Evolutionary conservation across 805 yeast species (phyloP).

Genomic region (Barnettozyma vustinii): DNA sequence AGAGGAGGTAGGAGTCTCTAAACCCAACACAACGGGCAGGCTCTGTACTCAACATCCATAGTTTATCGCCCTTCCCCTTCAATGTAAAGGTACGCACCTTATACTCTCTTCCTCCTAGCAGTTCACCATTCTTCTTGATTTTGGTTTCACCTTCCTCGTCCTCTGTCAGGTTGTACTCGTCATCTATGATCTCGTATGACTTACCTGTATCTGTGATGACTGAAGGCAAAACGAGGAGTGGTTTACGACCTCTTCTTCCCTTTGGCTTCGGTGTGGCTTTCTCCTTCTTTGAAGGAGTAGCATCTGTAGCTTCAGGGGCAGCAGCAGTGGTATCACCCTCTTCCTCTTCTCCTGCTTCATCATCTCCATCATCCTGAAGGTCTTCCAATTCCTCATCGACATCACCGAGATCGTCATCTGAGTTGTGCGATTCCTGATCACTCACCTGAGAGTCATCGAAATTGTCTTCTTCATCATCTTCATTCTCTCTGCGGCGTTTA

Average conservation of each 20-base stretch:
- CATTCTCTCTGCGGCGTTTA: not conserved
- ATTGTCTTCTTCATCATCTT: not conserved
- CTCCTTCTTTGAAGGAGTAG: constrained; percentile 6
- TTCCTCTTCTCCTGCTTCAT: constrained; percentile 24
- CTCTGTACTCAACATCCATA: constrained; percentile 90
- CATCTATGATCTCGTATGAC: constrained; percentile 57
- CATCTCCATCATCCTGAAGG: constrained; percentile 5
- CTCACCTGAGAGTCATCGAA: not conserved
- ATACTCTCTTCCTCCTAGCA: constrained; percentile 69
- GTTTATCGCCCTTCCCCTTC: constrained; percentile 52
- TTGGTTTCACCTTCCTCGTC: constrained; percentile 79
- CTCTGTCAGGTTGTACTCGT: constrained; percentile 71
- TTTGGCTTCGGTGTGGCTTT: constrained; percentile 14
- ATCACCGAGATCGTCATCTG: not conserved
- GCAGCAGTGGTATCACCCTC: constrained; percentile 25
- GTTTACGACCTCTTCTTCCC: constrained; percentile 38
- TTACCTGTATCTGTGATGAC: constrained; percentile 64
- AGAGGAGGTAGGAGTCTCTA: constrained; percentile 83
- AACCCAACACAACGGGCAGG: constrained; percentile 95
- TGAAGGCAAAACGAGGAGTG: constrained; percentile 27
- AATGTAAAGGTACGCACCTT: constrained; percentile 66
- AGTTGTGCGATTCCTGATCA: not conserved
- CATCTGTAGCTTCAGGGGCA: constrained; percentile 17
- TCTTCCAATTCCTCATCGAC: constrained; percentile 1
- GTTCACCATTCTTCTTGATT: constrained; percentile 59